Evolutionary conservation across 2,329 filamentous ascomycete species (phyloP), one percentile per base, ranked within the genome.

Genomic region (Microdochium nivale): DNA sequence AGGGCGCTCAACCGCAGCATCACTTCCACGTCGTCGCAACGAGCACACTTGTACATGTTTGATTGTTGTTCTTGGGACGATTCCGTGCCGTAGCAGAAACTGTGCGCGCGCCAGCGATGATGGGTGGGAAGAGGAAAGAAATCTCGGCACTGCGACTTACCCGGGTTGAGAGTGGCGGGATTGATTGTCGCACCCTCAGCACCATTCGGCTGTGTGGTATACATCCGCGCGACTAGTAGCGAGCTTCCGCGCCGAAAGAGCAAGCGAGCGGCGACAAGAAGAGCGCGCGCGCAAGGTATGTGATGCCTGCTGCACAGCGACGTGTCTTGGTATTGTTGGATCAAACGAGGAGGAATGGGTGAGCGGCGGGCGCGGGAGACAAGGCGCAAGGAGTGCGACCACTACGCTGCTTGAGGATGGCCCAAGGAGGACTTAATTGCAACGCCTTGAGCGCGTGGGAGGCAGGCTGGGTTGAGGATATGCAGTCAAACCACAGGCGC

Each of bases 151-250:
- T 49, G 55, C 59, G 58, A 77, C 74, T 70, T 84, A 92, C 87
- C 83, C 76, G 84, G 75, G 74, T 87, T 90, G 75, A 95, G 79
- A 58, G 87, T 88, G 65, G 88, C 88, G 68, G 90, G 90, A 78
- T 95, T 89, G 78, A 95, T 94, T 67, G 90, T 95, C 68, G 87
- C 88, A 76, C 86, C 86, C 69, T 88, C 86, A 80, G 87, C 86
- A 72, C 83, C 82, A 77, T 85, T 86, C 70, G 84, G 79, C 70
- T 81, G 77, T 69, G 78, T 75, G 68, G 80, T 76, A 75, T 79
- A 79, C 75, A 79, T 77, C 69, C 70, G 70, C 64, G 64, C 69
- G 66, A 69, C 65, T 69, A 67, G 70, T 67, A 67, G 66, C 67
- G 67, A 71, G 64, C 63, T 66, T 65, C 63, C 61, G 60, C 62